phyloP scores from a whole-genome alignment of 2,329 filamentous ascomycete genomes.

The Onygena corvina region DNA sequence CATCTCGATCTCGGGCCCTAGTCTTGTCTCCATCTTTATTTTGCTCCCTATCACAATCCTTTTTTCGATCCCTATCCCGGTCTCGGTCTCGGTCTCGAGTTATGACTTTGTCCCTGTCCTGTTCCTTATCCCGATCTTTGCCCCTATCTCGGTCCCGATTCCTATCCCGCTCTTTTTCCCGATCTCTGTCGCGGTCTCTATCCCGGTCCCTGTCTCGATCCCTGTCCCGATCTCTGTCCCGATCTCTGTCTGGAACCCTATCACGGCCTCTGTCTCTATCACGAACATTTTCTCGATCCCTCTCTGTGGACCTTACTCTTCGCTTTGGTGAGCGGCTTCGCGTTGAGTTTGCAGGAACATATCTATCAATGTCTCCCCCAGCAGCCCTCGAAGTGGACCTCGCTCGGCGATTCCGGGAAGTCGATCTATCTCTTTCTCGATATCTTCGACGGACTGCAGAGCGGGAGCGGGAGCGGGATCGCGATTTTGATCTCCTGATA shows the following conservation, averaged over 20 bases:
- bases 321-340: constrained; percentile 33
- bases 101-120: constrained; percentile 4
- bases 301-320: constrained; percentile 25
- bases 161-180: not conserved
- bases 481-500: constrained; percentile 13
- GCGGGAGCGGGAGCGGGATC: constrained; percentile 17
- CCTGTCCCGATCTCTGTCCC: constrained; percentile 27
- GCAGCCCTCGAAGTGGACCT: constrained; percentile 25
- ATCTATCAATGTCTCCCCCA: constrained; percentile 33
- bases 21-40: not conserved
- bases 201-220: constrained; percentile 25
- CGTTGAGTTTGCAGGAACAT: constrained; percentile 31
- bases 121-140: constrained; percentile 7
- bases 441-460: constrained; percentile 15
- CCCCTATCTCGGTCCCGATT: not conserved
- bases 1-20: constrained; percentile 13
- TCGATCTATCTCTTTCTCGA: constrained; percentile 12
- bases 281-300: constrained; percentile 18
- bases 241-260: constrained; percentile 21
- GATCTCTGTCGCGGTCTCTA: not conserved
- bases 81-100: not conserved
- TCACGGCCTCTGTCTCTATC: constrained; percentile 14
- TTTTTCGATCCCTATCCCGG: constrained; percentile 7
- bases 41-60: constrained; percentile 2
- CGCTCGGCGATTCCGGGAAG: constrained; percentile 16